Evolutionary conservation across 352 stramenopile species (phyloP).

Genomic region (Phytophthora europaea): DNA sequence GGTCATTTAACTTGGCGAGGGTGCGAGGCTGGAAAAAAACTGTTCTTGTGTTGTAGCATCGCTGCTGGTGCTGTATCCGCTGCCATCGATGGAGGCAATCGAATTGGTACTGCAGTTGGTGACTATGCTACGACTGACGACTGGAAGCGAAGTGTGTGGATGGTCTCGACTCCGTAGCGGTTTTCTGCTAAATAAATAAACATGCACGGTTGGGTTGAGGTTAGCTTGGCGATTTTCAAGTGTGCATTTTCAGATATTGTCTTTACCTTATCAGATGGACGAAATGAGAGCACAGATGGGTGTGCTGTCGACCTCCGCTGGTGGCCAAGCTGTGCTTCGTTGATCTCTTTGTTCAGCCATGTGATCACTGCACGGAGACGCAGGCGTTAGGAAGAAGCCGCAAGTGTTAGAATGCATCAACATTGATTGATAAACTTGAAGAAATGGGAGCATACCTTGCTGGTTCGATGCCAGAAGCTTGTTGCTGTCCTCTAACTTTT

Average conservation of each 20-base stretch:
- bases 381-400: background rate
- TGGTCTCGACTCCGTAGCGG: conserved; percentile 25
- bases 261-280: conserved; percentile 57
- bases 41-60: conserved; percentile 5
- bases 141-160: conserved; percentile 28
- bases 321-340: conserved; percentile 85
- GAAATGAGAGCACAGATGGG: conserved; percentile 77
- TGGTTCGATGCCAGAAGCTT: conserved; percentile 90
- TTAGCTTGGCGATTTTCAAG: background rate
- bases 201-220: conserved; percentile 4
- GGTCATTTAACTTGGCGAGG: conserved; percentile 53
- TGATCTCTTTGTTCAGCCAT: conserved; percentile 94
- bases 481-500: conserved; percentile 91
- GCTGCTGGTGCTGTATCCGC: conserved; percentile 18
- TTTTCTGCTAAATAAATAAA: conserved; percentile 15
- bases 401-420: background rate
- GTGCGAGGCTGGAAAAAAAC: background rate
- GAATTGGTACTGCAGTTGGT: conserved; percentile 29
- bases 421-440: background rate
- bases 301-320: conserved; percentile 71
- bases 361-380: conserved; percentile 72
- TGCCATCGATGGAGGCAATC: conserved; percentile 23
- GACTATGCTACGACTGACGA: conserved; percentile 34
- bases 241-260: background rate
- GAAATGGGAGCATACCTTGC: conserved; percentile 61